Percentiles rank a stretch among this genome's conserved stretches.
Evolutionary conservation across 139 green algal species (phyloP).

Genomic region (Micromonas pusilla): DNA sequence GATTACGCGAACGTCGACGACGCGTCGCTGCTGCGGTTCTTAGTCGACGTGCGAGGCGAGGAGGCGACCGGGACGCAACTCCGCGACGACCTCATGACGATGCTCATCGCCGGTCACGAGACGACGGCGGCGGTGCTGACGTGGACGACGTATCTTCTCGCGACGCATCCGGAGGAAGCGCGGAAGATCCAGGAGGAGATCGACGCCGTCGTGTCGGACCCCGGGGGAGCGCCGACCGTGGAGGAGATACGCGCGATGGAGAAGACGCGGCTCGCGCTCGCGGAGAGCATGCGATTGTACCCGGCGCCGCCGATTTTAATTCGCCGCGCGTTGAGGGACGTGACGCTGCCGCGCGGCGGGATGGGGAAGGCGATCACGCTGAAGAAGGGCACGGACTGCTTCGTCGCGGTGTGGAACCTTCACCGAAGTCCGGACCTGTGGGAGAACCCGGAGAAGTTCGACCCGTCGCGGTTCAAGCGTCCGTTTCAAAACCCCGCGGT

Average conservation of each 20-base stretch:
- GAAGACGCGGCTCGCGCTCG: constrained; percentile 43
- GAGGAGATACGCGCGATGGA: constrained; percentile 32
- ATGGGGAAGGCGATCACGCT: constrained; percentile 41
- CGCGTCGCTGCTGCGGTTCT: constrained; percentile 87
- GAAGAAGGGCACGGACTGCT: constrained; percentile 78
- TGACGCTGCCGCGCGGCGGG: constrained; percentile 26
- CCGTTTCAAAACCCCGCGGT: constrained; percentile 44
- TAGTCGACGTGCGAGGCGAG: constrained; percentile 93
- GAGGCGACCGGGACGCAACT: constrained; percentile 59
- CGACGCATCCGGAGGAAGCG: constrained; percentile 49
- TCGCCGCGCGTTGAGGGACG: constrained; percentile 58
- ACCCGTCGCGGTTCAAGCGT: constrained; percentile 73
- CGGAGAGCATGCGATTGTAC: constrained; percentile 85
- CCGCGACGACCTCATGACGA: constrained; percentile 97
- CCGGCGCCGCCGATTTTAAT: constrained; percentile 95
- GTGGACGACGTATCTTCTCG: constrained; percentile 54
- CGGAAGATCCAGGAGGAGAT: constrained; percentile 62
- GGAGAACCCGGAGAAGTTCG: constrained; percentile 85
- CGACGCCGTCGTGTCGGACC: constrained; percentile 57
- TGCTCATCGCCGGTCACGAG: constrained; percentile 84
- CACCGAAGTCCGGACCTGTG: constrained; percentile 90
- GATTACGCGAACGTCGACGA: constrained; percentile 72
- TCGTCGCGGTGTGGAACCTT: constrained; percentile 96
- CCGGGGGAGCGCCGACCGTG: constrained; percentile 35
- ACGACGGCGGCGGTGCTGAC: constrained; percentile 85